Conservation (phyloP, 192 early-diverging fungal species). For the Coemansia sp. region DNA sequence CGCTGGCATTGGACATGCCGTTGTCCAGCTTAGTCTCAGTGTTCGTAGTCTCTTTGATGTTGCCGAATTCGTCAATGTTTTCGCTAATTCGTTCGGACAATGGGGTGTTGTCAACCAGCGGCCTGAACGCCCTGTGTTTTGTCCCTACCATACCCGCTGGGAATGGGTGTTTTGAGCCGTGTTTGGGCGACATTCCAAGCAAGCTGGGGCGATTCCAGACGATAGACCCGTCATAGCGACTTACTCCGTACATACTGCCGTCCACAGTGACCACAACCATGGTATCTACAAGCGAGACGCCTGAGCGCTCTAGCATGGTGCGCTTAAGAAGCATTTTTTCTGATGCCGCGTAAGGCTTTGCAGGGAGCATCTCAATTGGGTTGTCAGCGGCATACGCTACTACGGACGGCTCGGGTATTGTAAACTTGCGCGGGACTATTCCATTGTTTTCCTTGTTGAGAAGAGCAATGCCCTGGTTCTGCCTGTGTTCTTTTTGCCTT, state of each 20-base stretch:
- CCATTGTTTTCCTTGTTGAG: slow-evolving; percentile 27
- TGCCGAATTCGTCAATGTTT: neutral
- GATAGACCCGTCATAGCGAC: slow-evolving; percentile 40
- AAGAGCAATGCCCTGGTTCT: slow-evolving; percentile 17
- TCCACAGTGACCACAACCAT: slow-evolving; percentile 54
- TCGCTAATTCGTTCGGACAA: neutral
- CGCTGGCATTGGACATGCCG: neutral
- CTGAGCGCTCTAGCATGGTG: slow-evolving; percentile 31
- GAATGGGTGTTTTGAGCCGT: slow-evolving; percentile 5
- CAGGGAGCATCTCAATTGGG: slow-evolving; percentile 44
- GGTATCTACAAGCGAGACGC: slow-evolving; percentile 32
- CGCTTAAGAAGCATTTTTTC: slow-evolving; percentile 41
- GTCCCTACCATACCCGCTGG: slow-evolving; percentile 46
- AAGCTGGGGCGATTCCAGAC: slow-evolving; percentile 43
- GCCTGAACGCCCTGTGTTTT: slow-evolving; percentile 10
- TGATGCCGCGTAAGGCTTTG: slow-evolving; percentile 28
- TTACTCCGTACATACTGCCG: slow-evolving; percentile 49
- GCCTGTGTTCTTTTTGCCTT: neutral
- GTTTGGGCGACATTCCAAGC: slow-evolving; percentile 13
- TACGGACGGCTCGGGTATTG: slow-evolving; percentile 45
- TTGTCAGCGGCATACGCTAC: slow-evolving; percentile 46
- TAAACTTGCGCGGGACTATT: slow-evolving; percentile 52
- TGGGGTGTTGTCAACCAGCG: neutral
- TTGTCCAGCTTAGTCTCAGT: neutral
- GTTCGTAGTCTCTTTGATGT: neutral